These are phyloP conservation scores for Amylostereum areolatum DNA, from an alignment of 1,284 basidiomycete species.

Conservation along the genomic window DNA sequence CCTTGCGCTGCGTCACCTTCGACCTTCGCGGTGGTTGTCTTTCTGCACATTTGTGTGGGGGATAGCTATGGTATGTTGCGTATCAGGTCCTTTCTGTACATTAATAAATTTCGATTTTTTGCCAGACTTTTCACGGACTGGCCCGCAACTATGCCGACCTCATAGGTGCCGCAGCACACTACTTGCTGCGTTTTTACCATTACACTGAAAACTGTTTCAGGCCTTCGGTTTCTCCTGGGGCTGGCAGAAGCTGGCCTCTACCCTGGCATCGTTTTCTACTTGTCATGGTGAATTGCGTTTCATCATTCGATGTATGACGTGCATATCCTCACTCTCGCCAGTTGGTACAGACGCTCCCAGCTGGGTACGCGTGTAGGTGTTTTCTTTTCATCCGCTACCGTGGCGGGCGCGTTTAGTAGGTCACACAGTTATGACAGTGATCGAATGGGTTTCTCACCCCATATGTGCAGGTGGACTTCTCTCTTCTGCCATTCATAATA, in stretches of 20 bases:
- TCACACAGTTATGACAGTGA: conserved; percentile 8
- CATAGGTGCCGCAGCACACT: conserved; percentile 14
- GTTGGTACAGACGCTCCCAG: conserved; percentile 52
- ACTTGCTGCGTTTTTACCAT: not conserved
- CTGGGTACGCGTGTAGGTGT: conserved; percentile 61
- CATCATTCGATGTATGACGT: not conserved
- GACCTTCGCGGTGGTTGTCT: conserved; percentile 34
- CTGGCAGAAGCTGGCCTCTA: conserved; percentile 31
- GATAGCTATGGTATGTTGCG: conserved; percentile 19
- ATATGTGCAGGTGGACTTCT: conserved; percentile 45
- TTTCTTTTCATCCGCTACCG: conserved; percentile 67
- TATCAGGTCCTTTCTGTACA: not conserved
- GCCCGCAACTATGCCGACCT: conserved; percentile 25
- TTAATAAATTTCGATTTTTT: not conserved
- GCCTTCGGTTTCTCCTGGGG: conserved; percentile 28
- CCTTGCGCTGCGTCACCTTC: conserved; percentile 30
- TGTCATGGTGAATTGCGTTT: conserved; percentile 24
- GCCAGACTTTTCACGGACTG: conserved; percentile 26
- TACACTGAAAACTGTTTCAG: conserved; percentile 4
- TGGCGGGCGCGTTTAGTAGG: conserved; percentile 65
- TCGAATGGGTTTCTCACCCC: not conserved
- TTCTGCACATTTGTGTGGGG: conserved; percentile 28
- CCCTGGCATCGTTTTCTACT: conserved; percentile 32
- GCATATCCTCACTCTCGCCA: conserved; percentile 3
- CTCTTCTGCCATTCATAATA: conserved; percentile 61